A percentile compares a stretch with the other conserved stretches of the same genome.
Conservation (phyloP, 208 protist species). For the Crithidia expoeki region DNA sequence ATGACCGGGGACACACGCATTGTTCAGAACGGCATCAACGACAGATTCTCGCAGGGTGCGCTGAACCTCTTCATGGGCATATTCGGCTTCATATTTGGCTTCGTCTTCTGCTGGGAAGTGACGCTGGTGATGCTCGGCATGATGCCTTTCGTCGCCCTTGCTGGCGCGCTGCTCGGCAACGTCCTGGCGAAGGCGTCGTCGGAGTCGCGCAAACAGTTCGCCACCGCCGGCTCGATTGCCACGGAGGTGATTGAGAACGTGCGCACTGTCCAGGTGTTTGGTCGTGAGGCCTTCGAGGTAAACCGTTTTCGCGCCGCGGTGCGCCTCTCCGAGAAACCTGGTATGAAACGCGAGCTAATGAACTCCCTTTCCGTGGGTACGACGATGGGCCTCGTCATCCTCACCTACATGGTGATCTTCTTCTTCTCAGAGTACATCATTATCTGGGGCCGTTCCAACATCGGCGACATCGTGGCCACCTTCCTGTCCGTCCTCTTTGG, state of each 20-base stretch:
- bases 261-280: slow-evolving; percentile 83
- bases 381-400: slow-evolving; percentile 50
- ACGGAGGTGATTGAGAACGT: slow-evolving; percentile 87
- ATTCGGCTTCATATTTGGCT: slow-evolving; percentile 83
- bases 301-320: slow-evolving; percentile 67
- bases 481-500: slow-evolving; percentile 74
- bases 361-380: slow-evolving; percentile 40
- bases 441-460: slow-evolving; percentile 53
- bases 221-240: slow-evolving; percentile 79
- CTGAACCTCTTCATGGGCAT: slow-evolving; percentile 73
- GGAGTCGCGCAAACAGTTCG: slow-evolving; percentile 71
- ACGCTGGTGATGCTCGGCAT: slow-evolving; percentile 79
- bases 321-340: slow-evolving; percentile 35
- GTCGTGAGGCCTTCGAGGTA: slow-evolving; percentile 53
- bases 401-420: slow-evolving; percentile 70
- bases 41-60: slow-evolving; percentile 76
- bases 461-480: slow-evolving; percentile 58
- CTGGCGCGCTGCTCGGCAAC: slow-evolving; percentile 60
- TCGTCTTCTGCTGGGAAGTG: slow-evolving; percentile 78
- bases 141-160: slow-evolving; percentile 68
- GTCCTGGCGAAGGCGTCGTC: slow-evolving; percentile 54
- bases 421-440: slow-evolving; percentile 79
- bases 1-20: slow-evolving; percentile 80
- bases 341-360: slow-evolving; percentile 73
- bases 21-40: slow-evolving; percentile 88